phyloP scores from a whole-genome alignment of 1,284 basidiomycete genomes.

The Microbotryum intermedium region DNA sequence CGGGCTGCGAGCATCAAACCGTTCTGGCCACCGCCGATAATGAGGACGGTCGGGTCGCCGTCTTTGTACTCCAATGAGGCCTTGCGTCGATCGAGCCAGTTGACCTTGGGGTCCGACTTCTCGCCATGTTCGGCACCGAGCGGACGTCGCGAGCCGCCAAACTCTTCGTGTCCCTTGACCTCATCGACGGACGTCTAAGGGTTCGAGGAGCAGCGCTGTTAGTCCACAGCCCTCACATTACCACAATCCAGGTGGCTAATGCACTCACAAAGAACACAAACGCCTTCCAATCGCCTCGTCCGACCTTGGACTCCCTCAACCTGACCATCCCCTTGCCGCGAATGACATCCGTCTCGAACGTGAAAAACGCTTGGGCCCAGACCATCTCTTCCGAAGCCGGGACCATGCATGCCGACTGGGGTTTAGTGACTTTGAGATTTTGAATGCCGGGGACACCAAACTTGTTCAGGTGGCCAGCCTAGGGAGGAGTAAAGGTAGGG shows the following conservation, averaged over 20 bases:
- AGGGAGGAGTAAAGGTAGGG: background rate
- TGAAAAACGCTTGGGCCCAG: constrained; percentile 31
- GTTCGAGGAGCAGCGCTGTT: background rate
- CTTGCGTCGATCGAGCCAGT: constrained; percentile 31
- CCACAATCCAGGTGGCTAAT: too few species aligned
- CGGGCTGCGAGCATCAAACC: constrained; percentile 37
- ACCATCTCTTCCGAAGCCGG: constrained; percentile 6
- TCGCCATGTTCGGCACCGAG: constrained; percentile 32
- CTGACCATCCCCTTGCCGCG: constrained; percentile 32
- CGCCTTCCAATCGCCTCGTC: constrained; percentile 29
- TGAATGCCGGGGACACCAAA: constrained; percentile 28
- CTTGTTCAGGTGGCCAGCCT: constrained; percentile 18
- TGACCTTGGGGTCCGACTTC: constrained; percentile 21
- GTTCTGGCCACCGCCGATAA: constrained; percentile 36
- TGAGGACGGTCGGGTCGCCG: constrained; percentile 31
- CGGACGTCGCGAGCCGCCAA: constrained; percentile 23
- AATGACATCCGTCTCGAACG: constrained; percentile 28
- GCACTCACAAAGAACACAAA: constrained; percentile 31
- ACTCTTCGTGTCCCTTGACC: constrained; percentile 32
- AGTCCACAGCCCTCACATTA: background rate
- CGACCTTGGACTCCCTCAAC: constrained; percentile 21
- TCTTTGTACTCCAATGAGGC: constrained; percentile 26
- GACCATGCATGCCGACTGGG: constrained; percentile 2
- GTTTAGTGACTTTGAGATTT: constrained; percentile 17
- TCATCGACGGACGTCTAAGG: constrained; percentile 21